Conservation (phyloP, 306 rosid genomes). For the Medicago arabica region DNA sequence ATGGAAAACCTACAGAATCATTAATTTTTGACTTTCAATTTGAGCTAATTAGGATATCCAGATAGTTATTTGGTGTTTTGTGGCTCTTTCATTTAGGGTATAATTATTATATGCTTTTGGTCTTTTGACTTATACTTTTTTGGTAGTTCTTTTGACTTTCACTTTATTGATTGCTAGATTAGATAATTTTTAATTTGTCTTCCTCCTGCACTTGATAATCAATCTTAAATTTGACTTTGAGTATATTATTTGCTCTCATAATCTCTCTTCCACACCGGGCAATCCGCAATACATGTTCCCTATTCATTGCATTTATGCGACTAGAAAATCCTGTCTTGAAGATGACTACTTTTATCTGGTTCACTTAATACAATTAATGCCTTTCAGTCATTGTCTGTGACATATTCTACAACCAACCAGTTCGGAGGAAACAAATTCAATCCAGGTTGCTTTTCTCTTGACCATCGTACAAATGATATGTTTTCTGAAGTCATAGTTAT, state of each 20-base stretch:
- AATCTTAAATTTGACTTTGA: conserved; percentile 21
- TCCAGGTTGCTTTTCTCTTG: conserved; percentile 68
- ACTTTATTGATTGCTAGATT: conserved; percentile 23
- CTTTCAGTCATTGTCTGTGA: conserved; percentile 82
- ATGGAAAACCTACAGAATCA: conserved; percentile 2
- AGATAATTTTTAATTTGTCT: neutral
- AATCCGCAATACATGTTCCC: conserved; percentile 30
- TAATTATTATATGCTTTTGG: conserved; percentile 1
- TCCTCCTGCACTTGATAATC: neutral
- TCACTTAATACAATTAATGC: conserved; percentile 13
- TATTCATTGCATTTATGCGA: conserved; percentile 17
- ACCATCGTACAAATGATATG: conserved; percentile 17
- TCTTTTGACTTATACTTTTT: conserved; percentile 17
- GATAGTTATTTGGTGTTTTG: neutral
- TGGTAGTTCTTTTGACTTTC: neutral
- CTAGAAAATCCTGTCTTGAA: conserved; percentile 33
- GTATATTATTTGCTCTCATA: conserved; percentile 31
- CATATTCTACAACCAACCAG: conserved; percentile 95
- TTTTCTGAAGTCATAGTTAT: conserved; percentile 41
- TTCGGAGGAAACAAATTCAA: conserved; percentile 82
- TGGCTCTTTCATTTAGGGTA: neutral
- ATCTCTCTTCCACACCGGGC: conserved; percentile 23
- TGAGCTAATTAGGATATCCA: conserved; percentile 30
- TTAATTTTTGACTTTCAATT: conserved; percentile 11
- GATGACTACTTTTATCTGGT: conserved; percentile 18